These are phyloP conservation scores for Oehlia diaphana DNA, from an alignment of 192 early-diverging fungal genomes.

Conservation along the genomic window DNA sequence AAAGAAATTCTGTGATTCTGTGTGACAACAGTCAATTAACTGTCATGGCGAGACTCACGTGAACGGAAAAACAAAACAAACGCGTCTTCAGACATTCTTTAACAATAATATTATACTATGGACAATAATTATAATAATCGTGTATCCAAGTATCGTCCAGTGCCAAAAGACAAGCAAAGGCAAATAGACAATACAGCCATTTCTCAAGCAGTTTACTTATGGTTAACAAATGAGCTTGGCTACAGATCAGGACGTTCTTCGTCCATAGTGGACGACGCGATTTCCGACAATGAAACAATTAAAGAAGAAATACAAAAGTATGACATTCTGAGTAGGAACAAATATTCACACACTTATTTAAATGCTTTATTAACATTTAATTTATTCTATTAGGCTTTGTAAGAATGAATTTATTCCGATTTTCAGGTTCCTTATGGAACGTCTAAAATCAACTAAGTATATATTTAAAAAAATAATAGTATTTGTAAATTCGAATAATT, in stretches of 20 bases:
- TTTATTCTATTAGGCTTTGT: conserved; percentile 19
- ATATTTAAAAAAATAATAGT: background rate
- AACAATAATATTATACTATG: too few species aligned
- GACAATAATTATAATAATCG: too few species aligned
- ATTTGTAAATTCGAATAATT: background rate
- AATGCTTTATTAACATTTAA: background rate
- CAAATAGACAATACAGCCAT: background rate
- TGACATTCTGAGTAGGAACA: background rate
- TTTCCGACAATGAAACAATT: background rate
- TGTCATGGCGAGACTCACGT: too few species aligned
- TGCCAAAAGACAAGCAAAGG: background rate
- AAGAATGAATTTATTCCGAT: conserved; percentile 24
- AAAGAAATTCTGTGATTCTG: too few species aligned
- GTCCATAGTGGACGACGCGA: background rate
- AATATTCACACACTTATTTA: background rate
- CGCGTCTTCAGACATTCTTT: too few species aligned
- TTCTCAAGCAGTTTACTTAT: background rate
- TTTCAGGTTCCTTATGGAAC: conserved; percentile 22
- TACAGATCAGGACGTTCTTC: background rate
- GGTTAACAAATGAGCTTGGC: conserved; percentile 20
- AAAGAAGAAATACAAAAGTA: conserved; percentile 23
- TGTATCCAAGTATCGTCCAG: background rate
- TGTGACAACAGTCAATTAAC: too few species aligned
- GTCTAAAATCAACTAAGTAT: conserved; percentile 27
- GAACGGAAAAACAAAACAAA: too few species aligned